Base-by-base conservation (phyloP, 1,284 basidiomycete species). In the Cryptococcus deneoformans region DNA sequence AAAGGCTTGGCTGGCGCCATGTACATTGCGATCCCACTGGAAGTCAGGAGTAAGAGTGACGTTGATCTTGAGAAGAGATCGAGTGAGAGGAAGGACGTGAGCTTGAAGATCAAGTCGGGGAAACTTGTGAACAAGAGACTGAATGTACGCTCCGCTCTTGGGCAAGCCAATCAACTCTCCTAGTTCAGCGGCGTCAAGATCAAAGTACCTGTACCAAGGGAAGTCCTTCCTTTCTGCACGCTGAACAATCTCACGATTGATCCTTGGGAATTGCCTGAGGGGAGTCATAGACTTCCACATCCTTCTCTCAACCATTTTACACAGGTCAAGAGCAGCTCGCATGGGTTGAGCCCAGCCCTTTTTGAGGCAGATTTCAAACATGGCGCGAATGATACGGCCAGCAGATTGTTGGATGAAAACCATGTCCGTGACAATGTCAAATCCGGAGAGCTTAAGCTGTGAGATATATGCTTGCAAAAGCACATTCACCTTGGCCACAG, bases 231-330 rank as follows among this genome's bases (percentile, higher is more conserved):
- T 88, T 78, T 99, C 95, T 0, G 95, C 91, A 67, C 94, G 91
- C 52, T 90, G 83, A 53, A 99, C 82, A 46, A 99, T 87, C 61
- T 98, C 93, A 1, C 82, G 74, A 43, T 69, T 60, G 49, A 77
- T 65, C 14, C 71, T 57, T 0, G 91, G 92, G 83, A 98, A 99
- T 74, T 99, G 96, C 52, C 95, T 85, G 52, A 99, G 81, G 12
- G 95, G 95, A 0, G 93, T 94, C 94, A 99, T 99, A 0, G 92
- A 92, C 48, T 87, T 87, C 95, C 96, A 99, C 91, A 94, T 92
- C 60, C 88, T 79, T 65, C 88, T 85, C 73, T 94, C 92, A 5
- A 89, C 90, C 94, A 98, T 98, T 81, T 99, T 98, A 81, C 95
- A 99, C 59, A 99, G 81, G 65, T 95, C 90, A 43, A 99, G 82